A percentile compares a stretch with the other conserved stretches of the same genome.
Evolutionary conservation across 2,329 filamentous ascomycete genomes (phyloP).

Genomic region (Colletotrichum euphorbiae): DNA sequence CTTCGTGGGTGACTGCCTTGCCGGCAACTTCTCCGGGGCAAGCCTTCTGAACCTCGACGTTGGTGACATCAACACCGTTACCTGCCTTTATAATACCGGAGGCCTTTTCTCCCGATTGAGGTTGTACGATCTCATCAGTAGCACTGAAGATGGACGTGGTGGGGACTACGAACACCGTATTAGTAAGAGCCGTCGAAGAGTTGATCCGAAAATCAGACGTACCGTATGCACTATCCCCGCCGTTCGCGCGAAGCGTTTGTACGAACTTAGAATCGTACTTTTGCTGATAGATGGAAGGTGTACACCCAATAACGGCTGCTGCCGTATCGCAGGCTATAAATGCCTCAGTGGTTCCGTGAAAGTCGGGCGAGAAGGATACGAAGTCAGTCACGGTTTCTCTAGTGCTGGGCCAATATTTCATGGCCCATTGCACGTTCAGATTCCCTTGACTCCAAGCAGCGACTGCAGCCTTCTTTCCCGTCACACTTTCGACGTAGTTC

Average conservation of each 20-base stretch:
- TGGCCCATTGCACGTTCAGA: constrained; percentile 66
- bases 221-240: constrained; percentile 61
- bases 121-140: constrained; percentile 64
- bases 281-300: constrained; percentile 60
- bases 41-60: constrained; percentile 60
- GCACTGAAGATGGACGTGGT: constrained; percentile 65
- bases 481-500: constrained; percentile 62
- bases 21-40: constrained; percentile 56
- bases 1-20: constrained; percentile 61
- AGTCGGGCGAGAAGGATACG: constrained; percentile 64
- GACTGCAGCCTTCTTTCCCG: constrained; percentile 54
- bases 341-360: constrained; percentile 45
- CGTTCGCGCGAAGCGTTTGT: constrained; percentile 53
- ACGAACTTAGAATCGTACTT: constrained; percentile 57
- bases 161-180: constrained; percentile 50
- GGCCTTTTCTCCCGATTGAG: constrained; percentile 57
- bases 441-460: constrained; percentile 68
- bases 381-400: constrained; percentile 58
- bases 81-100: constrained; percentile 58
- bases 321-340: constrained; percentile 15
- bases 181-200: fast-evolving
- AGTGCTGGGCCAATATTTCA: constrained; percentile 68
- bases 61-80: constrained; percentile 58
- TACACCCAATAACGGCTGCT: constrained; percentile 15
- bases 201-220: not conserved